These are phyloP conservation scores for Starmerella apicola DNA, from an alignment of 805 yeast genomes.

Conservation along the genomic window DNA sequence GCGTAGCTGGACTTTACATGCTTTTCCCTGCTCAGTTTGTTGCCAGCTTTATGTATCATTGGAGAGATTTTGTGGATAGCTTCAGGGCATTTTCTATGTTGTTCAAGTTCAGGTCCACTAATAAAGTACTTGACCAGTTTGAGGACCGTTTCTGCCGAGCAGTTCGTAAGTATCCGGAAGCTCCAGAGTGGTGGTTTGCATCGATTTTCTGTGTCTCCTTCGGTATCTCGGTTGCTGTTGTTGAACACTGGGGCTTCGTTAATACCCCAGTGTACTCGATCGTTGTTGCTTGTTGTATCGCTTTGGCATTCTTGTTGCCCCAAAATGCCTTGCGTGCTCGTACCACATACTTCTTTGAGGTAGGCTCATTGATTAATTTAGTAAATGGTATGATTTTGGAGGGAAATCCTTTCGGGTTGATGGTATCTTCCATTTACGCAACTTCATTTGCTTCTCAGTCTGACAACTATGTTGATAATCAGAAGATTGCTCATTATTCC, in stretches of 20 bases:
- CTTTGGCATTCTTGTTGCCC: conserved; percentile 40
- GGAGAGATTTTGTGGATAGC: conserved; percentile 28
- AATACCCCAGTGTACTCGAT: conserved; percentile 50
- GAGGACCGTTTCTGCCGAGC: conserved; percentile 46
- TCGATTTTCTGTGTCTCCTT: conserved; percentile 34
- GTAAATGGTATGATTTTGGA: conserved; percentile 46
- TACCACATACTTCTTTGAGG: conserved; percentile 38
- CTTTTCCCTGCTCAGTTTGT: conserved; percentile 43
- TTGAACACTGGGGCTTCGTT: conserved; percentile 25
- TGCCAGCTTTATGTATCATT: conserved; percentile 32
- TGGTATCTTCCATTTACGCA: conserved; percentile 39
- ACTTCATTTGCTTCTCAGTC: conserved; percentile 53
- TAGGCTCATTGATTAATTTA: conserved; percentile 38
- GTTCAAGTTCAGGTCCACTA: conserved; percentile 7
- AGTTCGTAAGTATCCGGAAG: conserved; percentile 50
- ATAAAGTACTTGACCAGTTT: conserved; percentile 20
- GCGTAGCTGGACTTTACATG: conserved; percentile 44
- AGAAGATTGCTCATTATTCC: conserved; percentile 43
- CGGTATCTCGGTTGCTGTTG: conserved; percentile 35
- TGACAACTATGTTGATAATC: conserved; percentile 43
- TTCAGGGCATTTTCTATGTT: conserved; percentile 25
- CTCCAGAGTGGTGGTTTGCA: conserved; percentile 58
- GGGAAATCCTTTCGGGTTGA: conserved; percentile 42
- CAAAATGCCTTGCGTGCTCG: conserved; percentile 35
- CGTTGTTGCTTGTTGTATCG: conserved; percentile 40